These are phyloP conservation scores for Acrocalymma vagum DNA, from an alignment of 2,329 filamentous ascomycete species.

Conservation along the genomic window DNA sequence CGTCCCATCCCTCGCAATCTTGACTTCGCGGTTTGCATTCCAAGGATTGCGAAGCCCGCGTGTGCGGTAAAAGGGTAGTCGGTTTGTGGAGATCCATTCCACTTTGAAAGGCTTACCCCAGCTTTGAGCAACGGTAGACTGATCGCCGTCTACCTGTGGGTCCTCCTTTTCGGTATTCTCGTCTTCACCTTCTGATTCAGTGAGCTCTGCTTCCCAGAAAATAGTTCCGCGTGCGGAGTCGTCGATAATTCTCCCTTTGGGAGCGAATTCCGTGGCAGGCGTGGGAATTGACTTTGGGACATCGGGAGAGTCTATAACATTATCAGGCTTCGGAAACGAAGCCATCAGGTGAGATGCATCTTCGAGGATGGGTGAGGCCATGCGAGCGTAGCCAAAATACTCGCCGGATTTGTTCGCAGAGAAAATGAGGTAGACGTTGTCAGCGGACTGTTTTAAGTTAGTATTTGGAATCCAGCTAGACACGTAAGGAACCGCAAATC, in stretches of 20 bases:
- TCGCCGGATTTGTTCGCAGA: conserved; percentile 98
- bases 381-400: conserved; percentile 94
- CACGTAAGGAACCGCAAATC: neutral
- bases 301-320: conserved; percentile 64
- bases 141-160: conserved; percentile 49
- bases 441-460: conserved; percentile 66
- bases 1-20: conserved; percentile 93
- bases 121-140: conserved; percentile 60
- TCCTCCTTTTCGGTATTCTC: conserved; percentile 50
- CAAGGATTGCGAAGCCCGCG: conserved; percentile 88
- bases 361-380: conserved; percentile 84
- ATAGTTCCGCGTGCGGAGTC: conserved; percentile 94
- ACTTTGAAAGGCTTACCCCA: conserved; percentile 94
- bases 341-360: conserved; percentile 61
- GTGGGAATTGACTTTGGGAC: conserved; percentile 82
- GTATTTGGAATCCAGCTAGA: neutral
- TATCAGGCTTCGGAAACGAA: conserved; percentile 70
- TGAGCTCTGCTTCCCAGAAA: conserved; percentile 87
- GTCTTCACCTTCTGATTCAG: conserved; percentile 62
- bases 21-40: conserved; percentile 95
- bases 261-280: conserved; percentile 78
- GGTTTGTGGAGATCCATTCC: conserved; percentile 85
- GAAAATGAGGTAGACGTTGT: conserved; percentile 91
- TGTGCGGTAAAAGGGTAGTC: conserved; percentile 88
- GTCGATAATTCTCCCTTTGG: conserved; percentile 87